Percentiles rank a stretch among this genome's conserved stretches.
Conservation (phyloP, 169 alveolate genomes). For the Eimeria maxima region DNA sequence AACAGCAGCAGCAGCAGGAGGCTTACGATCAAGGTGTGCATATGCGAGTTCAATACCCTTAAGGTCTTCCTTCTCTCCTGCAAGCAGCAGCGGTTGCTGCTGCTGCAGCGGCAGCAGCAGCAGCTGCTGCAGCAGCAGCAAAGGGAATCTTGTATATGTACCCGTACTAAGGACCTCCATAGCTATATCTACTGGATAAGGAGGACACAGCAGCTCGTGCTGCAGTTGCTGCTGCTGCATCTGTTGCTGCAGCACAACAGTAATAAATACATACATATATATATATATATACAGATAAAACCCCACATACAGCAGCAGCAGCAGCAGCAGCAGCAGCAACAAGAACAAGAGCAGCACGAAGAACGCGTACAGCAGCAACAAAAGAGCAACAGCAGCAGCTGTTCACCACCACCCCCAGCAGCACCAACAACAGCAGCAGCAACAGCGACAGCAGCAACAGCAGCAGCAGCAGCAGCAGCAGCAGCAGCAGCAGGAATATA, state of each 20-base stretch:
- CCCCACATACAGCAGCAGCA: slow-evolving; percentile 21
- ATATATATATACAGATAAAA: background rate
- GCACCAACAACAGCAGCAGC: slow-evolving; percentile 33
- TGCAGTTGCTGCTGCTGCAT: slow-evolving; percentile 75
- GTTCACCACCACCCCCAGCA: slow-evolving; percentile 42
- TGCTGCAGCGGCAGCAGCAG: slow-evolving; percentile 59
- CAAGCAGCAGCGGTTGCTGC: slow-evolving; percentile 11
- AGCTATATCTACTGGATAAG: slow-evolving; percentile 49
- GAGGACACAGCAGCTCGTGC: slow-evolving; percentile 58
- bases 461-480: slow-evolving; percentile 52
- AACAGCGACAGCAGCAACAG: slow-evolving; percentile 28
- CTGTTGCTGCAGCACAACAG: slow-evolving; percentile 54
- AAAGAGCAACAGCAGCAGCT: slow-evolving; percentile 1
- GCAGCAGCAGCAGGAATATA: background rate
- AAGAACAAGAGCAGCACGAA: slow-evolving; percentile 2
- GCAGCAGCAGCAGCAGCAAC: slow-evolving; percentile 32
- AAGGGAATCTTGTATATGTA: slow-evolving; percentile 53
- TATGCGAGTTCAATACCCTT: slow-evolving; percentile 22
- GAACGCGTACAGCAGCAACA: background rate
- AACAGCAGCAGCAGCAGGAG: slow-evolving; percentile 39
- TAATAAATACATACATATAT: background rate
- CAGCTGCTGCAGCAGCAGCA: slow-evolving; percentile 71
- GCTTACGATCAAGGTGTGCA: slow-evolving; percentile 1
- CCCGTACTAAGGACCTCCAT: slow-evolving; percentile 68
- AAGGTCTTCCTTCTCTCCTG: background rate